Conservation (phyloP, 768 basidiomycete genomes). For the Cyclocybe cylindracea region DNA sequence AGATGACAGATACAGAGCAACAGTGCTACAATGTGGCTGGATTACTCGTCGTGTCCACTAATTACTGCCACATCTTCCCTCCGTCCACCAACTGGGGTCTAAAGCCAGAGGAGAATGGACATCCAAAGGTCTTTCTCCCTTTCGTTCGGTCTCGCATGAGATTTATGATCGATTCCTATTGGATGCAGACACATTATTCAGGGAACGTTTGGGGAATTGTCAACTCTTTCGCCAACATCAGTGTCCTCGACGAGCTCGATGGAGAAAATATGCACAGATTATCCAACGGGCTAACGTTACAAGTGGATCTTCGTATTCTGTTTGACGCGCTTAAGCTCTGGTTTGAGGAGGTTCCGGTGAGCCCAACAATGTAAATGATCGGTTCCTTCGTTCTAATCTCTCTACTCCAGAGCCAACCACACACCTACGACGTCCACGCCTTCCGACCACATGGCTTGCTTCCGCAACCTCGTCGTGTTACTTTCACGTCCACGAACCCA, state of each 20-base stretch:
- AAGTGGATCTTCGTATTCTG: not conserved
- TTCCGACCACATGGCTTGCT: too few species aligned
- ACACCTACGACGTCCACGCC: too few species aligned
- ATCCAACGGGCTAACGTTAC: not conserved
- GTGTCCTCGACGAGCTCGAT: not conserved
- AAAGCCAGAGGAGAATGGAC: not conserved
- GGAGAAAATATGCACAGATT: not conserved
- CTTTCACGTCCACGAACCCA: not conserved
- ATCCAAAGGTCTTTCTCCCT: not conserved
- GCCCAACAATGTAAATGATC: not conserved
- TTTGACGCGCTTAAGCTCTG: not conserved
- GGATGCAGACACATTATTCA: not conserved
- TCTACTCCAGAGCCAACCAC: too few species aligned
- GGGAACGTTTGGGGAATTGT: not conserved
- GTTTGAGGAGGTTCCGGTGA: slow-evolving; percentile 9
- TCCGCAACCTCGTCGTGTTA: too few species aligned
- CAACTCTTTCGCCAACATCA: not conserved
- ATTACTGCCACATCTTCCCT: slow-evolving; percentile 10
- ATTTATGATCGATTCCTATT: too few species aligned
- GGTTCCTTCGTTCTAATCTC: too few species aligned
- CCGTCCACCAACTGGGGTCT: slow-evolving; percentile 6
- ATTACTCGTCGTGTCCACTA: not conserved
- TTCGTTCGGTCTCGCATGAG: too few species aligned
- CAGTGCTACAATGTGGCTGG: not conserved
- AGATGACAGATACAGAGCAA: not conserved